Base-by-base conservation (phyloP, 2,329 filamentous ascomycete species). In the Scedosporium dehoogii region DNA sequence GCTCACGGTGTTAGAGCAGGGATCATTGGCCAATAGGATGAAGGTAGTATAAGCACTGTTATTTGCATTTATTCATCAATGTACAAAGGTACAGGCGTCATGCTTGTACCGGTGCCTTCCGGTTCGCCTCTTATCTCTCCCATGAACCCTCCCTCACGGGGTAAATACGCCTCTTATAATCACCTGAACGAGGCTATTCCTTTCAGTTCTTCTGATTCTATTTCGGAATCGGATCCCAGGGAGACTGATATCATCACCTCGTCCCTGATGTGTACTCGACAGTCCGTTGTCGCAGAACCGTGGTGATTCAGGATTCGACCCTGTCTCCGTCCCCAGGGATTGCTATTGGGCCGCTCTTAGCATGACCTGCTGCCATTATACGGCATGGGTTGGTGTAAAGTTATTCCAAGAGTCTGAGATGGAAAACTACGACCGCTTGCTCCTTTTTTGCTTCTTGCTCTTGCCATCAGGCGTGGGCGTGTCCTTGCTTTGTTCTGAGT, bases 401-500 rank as follows among this genome's bases (percentile, higher is more conserved):
- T 38, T 38, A 38, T 38, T 10, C 33, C 33, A 12, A 10, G 33
- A 38, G 44, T n/a, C 16, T 6, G 42, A 46, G 18, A 21, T 21
- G 16, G 18, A 48, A 12, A 21, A 48, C 9, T 21, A 48, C n/a
- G 44, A 48, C 23, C 23, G 51, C 27, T 60, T 51, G 27, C 51
- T 27, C 23, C 51, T 16, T 9, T 27, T 46, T 62, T 9, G 56
- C 21, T 10, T 46, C 33, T 55, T 64, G 16, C 63, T 79, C 69
- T 80, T 78, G 64, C 74, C 73, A 41, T 71, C 51, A 29, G 5
- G 18, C 7, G 21, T 55, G 14, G 38, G 6, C 12, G 46, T 44
- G 27, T 16, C 59, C 41, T 21, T 51, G 18, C 41, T 7, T 33
- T 29, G 46, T 10, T 55, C 59, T n/a, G 42, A 27, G 6, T 56